These are phyloP conservation scores for Phytopythium helicoides DNA, from an alignment of 352 stramenopile species.

Conservation along the genomic window DNA sequence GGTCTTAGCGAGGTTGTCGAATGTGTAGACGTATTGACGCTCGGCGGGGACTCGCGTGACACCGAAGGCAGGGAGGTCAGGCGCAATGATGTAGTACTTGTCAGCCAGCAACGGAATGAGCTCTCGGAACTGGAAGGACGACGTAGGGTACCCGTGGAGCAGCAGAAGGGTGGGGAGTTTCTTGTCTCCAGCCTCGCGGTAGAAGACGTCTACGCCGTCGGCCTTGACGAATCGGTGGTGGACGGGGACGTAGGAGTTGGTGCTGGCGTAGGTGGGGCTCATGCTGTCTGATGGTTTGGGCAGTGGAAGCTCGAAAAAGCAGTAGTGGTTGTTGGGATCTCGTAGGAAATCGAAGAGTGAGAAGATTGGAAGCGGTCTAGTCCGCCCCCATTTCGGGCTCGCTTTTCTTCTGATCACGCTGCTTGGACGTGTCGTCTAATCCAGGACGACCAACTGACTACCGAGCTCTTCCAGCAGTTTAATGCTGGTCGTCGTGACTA, in stretches of 20 bases:
- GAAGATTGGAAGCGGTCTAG: no score
- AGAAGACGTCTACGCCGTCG: slow-evolving; percentile 3
- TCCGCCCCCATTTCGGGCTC: no score
- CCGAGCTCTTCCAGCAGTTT: no score
- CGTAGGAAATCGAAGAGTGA: no score
- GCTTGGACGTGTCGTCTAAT: no score
- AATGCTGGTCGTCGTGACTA: no score
- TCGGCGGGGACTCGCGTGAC: slow-evolving; percentile 1
- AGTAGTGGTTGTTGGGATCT: no score
- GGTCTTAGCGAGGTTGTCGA: slow-evolving; percentile 5
- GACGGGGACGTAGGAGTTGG: slow-evolving; percentile 1
- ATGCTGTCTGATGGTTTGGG: neutral
- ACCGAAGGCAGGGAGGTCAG: slow-evolving; percentile 1
- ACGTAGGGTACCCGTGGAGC: slow-evolving; percentile 3
- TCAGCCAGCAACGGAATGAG: slow-evolving; percentile 3
- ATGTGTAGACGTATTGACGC: slow-evolving; percentile 5
- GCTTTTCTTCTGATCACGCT: no score
- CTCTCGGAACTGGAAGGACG: slow-evolving; percentile 4
- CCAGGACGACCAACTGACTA: no score
- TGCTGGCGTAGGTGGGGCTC: neutral
- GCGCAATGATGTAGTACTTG: slow-evolving; percentile 4
- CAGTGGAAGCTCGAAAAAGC: no score
- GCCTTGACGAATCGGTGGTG: neutral
- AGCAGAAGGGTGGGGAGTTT: slow-evolving; percentile 2
- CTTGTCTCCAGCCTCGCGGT: slow-evolving; percentile 3